phyloP scores from a whole-genome alignment of 176 grass and related monocot species.

The Oryza meyeriana region DNA sequence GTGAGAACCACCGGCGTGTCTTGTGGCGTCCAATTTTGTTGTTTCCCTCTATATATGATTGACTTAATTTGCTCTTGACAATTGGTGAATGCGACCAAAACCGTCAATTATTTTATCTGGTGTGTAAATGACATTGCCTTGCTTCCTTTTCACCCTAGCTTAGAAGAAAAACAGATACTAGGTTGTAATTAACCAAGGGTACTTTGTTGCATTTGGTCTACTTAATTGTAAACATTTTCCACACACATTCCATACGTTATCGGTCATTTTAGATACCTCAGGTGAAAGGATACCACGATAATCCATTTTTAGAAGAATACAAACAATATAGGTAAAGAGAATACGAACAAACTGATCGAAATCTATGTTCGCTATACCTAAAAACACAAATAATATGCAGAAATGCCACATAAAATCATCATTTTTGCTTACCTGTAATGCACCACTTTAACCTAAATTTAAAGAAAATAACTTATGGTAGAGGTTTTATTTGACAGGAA shows the following conservation, averaged over 20 bases:
- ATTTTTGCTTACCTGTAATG: not conserved
- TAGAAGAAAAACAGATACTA: not conserved
- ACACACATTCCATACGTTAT: not conserved
- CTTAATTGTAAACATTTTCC: no score
- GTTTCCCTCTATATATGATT: not conserved
- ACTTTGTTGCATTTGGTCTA: no score
- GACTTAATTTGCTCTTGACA: not conserved
- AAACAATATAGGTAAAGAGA: not conserved
- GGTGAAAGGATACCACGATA: not conserved
- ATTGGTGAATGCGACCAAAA: not conserved
- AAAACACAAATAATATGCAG: not conserved
- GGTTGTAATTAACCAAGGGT: no score
- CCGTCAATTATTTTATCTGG: not conserved
- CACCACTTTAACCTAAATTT: not conserved
- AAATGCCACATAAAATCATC: not conserved
- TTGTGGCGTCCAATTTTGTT: not conserved
- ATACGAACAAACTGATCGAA: not conserved
- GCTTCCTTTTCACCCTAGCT: not conserved
- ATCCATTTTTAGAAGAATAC: not conserved
- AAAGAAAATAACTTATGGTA: not conserved
- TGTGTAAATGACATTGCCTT: not conserved
- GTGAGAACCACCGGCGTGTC: not conserved
- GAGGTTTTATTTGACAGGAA: not conserved
- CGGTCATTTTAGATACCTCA: not conserved
- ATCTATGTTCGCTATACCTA: not conserved